A percentile compares a stretch with the other conserved stretches of the same genome.
Evolutionary conservation across 163 green algal species (phyloP).

Genomic region (Chloromonas sp.): DNA sequence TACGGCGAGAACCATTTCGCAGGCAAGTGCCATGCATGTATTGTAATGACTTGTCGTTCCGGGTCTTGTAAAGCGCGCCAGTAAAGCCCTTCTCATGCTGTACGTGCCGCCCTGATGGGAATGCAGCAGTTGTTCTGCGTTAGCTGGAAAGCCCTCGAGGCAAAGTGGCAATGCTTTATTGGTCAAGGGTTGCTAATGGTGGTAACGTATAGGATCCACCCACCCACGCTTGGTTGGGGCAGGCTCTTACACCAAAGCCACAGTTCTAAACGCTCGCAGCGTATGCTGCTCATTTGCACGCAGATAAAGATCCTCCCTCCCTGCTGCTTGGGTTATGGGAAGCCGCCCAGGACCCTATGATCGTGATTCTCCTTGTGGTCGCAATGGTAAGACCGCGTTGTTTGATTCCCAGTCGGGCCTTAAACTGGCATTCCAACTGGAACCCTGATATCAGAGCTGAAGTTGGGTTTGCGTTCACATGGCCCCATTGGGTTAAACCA

Average conservation of each 20-base stretch:
- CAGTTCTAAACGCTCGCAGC: not conserved
- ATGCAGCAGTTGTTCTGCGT: too few relatives aligned
- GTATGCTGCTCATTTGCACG: not conserved
- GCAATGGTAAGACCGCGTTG: slow-evolving; percentile 52
- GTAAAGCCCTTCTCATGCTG: not conserved
- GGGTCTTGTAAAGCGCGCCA: too few relatives aligned
- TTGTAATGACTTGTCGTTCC: not conserved
- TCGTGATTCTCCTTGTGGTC: slow-evolving; percentile 85
- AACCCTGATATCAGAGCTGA: too few relatives aligned
- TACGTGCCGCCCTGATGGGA: not conserved
- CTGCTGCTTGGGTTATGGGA: slow-evolving; percentile 74
- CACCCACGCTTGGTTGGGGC: too few relatives aligned
- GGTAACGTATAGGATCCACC: too few relatives aligned
- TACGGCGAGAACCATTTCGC: not conserved
- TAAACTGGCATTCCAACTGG: too few relatives aligned
- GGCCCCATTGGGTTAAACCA: not conserved
- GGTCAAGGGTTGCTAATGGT: too few relatives aligned
- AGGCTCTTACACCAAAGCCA: too few relatives aligned
- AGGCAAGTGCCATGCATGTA: not conserved
- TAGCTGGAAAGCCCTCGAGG: too few relatives aligned
- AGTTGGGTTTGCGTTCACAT: too few relatives aligned
- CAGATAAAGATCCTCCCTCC: slow-evolving; percentile 40
- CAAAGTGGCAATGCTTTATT: too few relatives aligned
- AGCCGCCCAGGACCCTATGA: slow-evolving; percentile 82
- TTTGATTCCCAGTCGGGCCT: too few relatives aligned